phyloP scores from a whole-genome alignment of 768 basidiomycete species.

The Pleurotus djamor region DNA sequence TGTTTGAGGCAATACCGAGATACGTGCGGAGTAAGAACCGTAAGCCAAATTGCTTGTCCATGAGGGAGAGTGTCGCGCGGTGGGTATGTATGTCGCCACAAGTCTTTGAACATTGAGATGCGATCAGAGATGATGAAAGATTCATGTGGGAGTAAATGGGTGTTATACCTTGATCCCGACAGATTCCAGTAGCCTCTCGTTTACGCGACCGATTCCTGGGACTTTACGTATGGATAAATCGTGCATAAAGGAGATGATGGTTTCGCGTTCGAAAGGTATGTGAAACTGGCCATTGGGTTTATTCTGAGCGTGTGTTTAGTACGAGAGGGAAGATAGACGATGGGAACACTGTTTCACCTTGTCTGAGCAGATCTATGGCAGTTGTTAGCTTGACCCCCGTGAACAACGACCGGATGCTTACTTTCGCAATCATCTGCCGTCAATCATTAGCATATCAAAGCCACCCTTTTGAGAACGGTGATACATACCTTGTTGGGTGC shows the following conservation, averaged over 20 bases:
- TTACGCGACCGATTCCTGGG: constrained; percentile 88
- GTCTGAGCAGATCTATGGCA: constrained; percentile 97
- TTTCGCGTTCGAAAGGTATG: constrained; percentile 60
- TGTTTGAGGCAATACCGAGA: constrained; percentile 85
- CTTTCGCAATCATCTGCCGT: constrained; percentile 87
- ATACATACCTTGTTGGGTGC: constrained; percentile 86
- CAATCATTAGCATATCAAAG: constrained; percentile 11
- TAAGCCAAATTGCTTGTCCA: constrained; percentile 88
- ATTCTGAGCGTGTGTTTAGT: no score
- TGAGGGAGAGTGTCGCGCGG: constrained; percentile 69
- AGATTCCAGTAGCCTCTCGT: constrained; percentile 83
- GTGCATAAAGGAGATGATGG: constrained; percentile 75
- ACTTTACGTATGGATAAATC: constrained; percentile 84
- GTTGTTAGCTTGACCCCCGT: no score
- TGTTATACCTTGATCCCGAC: constrained; percentile 90
- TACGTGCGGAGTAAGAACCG: constrained; percentile 73
- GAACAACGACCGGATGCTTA: no score
- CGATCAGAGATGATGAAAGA: no score
- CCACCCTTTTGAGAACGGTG: constrained; percentile 14
- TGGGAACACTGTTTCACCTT: no score
- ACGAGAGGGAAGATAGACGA: no score
- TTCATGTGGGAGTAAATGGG: no score
- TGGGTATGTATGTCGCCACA: constrained; percentile 88
- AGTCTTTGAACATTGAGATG: constrained; percentile 56
- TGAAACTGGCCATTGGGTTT: constrained; percentile 94